Base-by-base conservation (phyloP, 768 basidiomycete genomes). In the Phanerodontia chrysosporium region DNA sequence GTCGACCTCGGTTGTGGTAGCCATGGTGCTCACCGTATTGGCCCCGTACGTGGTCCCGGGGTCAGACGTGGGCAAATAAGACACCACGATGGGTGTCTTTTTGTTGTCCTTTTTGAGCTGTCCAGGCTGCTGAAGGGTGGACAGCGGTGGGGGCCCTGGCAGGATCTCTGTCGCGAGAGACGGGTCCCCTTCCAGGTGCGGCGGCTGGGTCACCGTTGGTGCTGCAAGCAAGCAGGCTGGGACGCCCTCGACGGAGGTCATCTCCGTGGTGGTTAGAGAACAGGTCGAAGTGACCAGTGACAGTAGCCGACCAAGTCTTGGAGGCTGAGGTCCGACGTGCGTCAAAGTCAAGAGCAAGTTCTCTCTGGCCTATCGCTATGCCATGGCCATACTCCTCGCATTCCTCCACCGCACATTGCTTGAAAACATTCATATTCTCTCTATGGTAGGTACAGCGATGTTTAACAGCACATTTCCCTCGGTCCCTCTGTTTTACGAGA, bases 91-190 rank as follows among this genome's bases (percentile, higher is more conserved):
- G 63, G 80, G 73, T 53, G 87, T 83, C 75, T 92, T 91, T 78
- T 82, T 90, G 68, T 85, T 85, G 77, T 93, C 90, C 70, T 88
- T 85, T 76, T 87, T 89, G 56, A 82, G 60, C 13, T 63, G 39
- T 35, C 66, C 77, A 67, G 82, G 75, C 75, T 89, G 88, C 74
- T 86, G 87, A 59, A 85, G 75, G 66, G 87, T 84, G 64, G 80
- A 76, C 62, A 91, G 73, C 64, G 90, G 83, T 54, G 92, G 92
- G 60, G 92, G 92, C 25, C 90, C 91, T 69, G 92, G 92, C 67
- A 94, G 82, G 76, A 94, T 88, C 81, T 93, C 92, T 60, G 92
- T 94, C 62, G 92, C 91, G 67, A 92, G 81, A 63, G 82, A 79
- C 57, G 87, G 75, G 79, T 94, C 90, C 65, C 89, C 86, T 72